phyloP scores from a whole-genome alignment of 2,329 filamentous ascomycete species.

The Aspergillus fumigatiaffinis region DNA sequence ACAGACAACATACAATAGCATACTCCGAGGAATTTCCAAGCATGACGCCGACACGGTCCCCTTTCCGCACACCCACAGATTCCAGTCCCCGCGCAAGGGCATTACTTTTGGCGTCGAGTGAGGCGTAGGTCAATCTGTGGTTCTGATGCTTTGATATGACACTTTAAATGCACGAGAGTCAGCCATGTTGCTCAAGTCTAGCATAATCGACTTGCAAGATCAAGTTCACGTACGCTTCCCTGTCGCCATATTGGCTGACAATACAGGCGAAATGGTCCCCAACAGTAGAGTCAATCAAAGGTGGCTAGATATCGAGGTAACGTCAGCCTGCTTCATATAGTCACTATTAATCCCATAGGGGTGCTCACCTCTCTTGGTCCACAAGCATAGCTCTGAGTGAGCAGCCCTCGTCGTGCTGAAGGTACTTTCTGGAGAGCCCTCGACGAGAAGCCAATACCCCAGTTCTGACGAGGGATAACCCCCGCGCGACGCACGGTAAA shows the following conservation, averaged over 20 bases:
- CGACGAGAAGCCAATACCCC: not conserved
- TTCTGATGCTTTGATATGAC: conserved; percentile 62
- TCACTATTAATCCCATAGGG: not conserved
- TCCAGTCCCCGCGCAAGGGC: conserved; percentile 67
- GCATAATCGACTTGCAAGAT: not conserved
- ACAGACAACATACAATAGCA: conserved; percentile 56
- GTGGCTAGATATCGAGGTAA: conserved; percentile 30
- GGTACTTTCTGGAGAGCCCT: not conserved
- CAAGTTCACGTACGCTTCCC: conserved; percentile 47
- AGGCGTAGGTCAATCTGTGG: conserved; percentile 65
- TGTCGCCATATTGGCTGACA: conserved; percentile 42
- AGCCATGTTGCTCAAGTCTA: not conserved
- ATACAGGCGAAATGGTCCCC: conserved; percentile 45
- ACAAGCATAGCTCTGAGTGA: conserved; percentile 27
- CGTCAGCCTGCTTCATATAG: not conserved
- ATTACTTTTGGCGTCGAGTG: conserved; percentile 73
- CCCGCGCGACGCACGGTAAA: not conserved
- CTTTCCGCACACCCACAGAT: conserved; percentile 70
- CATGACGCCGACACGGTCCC: conserved; percentile 79
- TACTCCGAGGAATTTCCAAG: conserved; percentile 83
- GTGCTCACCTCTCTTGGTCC: conserved; percentile 27
- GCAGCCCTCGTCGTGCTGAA: conserved; percentile 14
- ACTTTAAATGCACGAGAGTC: conserved; percentile 26
- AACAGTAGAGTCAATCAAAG: conserved; percentile 46
- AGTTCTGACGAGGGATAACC: conserved; percentile 1